Conservation (phyloP, 1,284 basidiomycete genomes). For the Sporisorium reilianum region DNA sequence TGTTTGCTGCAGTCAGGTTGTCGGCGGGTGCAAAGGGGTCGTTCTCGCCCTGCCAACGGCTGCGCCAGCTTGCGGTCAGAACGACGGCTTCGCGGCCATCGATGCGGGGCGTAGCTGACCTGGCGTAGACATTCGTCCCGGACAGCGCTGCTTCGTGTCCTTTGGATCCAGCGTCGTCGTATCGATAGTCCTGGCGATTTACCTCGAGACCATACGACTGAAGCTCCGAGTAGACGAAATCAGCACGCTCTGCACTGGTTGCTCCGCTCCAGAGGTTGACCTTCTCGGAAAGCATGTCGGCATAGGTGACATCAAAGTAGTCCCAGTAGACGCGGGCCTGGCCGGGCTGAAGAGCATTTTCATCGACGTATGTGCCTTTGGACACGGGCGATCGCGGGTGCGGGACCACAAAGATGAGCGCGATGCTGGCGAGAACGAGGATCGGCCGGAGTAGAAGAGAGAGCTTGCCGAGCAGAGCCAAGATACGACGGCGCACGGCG, state of each 20-base stretch:
- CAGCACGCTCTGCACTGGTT: conserved; percentile 37
- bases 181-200: conserved; percentile 31
- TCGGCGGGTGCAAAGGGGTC: conserved; percentile 28
- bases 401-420: conserved; percentile 52
- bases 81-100: conserved; percentile 85
- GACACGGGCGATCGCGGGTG: conserved; percentile 57
- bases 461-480: conserved; percentile 20
- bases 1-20: conserved; percentile 6
- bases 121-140: conserved; percentile 85
- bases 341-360: conserved; percentile 67
- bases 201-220: conserved; percentile 52
- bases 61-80: conserved; percentile 70
- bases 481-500: conserved; percentile 27
- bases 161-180: not conserved
- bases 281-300: conserved; percentile 55
- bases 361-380: conserved; percentile 65
- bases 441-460: conserved; percentile 21
- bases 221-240: conserved; percentile 50
- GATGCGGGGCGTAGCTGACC: conserved; percentile 83
- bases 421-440: conserved; percentile 38
- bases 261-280: conserved; percentile 20
- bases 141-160: conserved; percentile 23
- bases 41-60: conserved; percentile 41
- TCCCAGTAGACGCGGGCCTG: conserved; percentile 57
- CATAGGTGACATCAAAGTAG: conserved; percentile 56